Percentiles rank a stretch among this genome's conserved stretches.
These are phyloP conservation scores for Colletotrichum destructivum DNA, from an alignment of 2,329 filamentous ascomycete species.

Conservation along the genomic window DNA sequence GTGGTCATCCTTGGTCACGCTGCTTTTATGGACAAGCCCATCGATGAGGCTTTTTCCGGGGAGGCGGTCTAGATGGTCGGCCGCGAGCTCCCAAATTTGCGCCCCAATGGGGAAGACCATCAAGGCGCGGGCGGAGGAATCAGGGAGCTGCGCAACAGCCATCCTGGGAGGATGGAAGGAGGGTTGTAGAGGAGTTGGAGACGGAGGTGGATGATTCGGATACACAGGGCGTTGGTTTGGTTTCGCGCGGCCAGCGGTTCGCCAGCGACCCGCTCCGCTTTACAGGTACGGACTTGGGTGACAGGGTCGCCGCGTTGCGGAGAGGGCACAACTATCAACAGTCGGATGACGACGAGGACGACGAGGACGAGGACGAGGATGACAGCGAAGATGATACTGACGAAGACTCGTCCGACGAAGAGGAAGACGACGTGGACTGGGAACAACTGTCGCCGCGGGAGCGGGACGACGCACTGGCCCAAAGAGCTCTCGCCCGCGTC, in stretches of 20 bases:
- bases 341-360: slow-evolving; percentile 57
- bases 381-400: slow-evolving; percentile 60
- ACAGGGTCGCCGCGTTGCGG: slow-evolving; percentile 55
- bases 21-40: slow-evolving; percentile 96
- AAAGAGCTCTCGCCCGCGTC: slow-evolving; percentile 85
- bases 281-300: slow-evolving; percentile 71
- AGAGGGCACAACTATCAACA: slow-evolving; percentile 55
- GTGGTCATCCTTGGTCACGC: slow-evolving; percentile 96
- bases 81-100: slow-evolving; percentile 96
- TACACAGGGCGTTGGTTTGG: slow-evolving; percentile 68
- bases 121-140: slow-evolving; percentile 84
- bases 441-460: slow-evolving; percentile 71
- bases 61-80: slow-evolving; percentile 99
- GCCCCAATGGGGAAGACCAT: slow-evolving; percentile 99
- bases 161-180: slow-evolving; percentile 61
- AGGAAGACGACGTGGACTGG: slow-evolving; percentile 63
- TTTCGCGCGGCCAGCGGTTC: slow-evolving; percentile 65
- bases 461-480: slow-evolving; percentile 82
- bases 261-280: slow-evolving; percentile 73
- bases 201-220: slow-evolving; percentile 71
- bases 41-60: slow-evolving; percentile 99
- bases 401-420: slow-evolving; percentile 47
- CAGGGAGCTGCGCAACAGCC: slow-evolving; percentile 60
- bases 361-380: slow-evolving; percentile 45
- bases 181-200: slow-evolving; percentile 77